Conservation (phyloP, 257 asterid species). For the Petunia secreta region DNA sequence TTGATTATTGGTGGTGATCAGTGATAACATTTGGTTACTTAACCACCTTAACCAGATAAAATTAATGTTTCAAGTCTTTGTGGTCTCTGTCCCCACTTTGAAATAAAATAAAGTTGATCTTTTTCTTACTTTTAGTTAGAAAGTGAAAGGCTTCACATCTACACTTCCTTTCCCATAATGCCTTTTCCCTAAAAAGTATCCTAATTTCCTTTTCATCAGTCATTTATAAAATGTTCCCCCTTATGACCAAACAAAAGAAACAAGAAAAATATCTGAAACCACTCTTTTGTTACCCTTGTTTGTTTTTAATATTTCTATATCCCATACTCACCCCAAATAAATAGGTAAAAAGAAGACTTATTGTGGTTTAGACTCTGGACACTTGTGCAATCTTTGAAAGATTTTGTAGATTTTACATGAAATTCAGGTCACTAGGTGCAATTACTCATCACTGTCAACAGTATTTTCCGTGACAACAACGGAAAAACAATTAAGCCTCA, state of each 20-base stretch:
- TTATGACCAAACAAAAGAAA: constrained; percentile 3
- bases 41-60: background rate
- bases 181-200: constrained; percentile 22
- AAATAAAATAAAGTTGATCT: constrained; percentile 12
- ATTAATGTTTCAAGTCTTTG: background rate
- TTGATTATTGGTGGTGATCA: constrained; percentile 10
- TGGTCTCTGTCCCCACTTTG: constrained; percentile 21
- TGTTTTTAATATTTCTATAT: background rate
- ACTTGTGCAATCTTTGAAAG: background rate
- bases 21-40: constrained; percentile 10
- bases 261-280: too few relatives aligned
- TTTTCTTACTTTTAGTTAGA: constrained; percentile 23
- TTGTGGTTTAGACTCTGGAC: too few relatives aligned
- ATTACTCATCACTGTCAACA: too few relatives aligned
- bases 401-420: background rate
- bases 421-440: background rate
- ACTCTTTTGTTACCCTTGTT: background rate
- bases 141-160: constrained; percentile 32
- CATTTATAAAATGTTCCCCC: background rate
- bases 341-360: background rate
- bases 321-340: background rate
- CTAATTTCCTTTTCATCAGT: background rate
- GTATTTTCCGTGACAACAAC: too few relatives aligned
- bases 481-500: too few relatives aligned
- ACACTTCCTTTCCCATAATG: constrained; percentile 19